phyloP scores from a whole-genome alignment of 2,329 filamentous ascomycete genomes.

The Xenoacremonium recifei region DNA sequence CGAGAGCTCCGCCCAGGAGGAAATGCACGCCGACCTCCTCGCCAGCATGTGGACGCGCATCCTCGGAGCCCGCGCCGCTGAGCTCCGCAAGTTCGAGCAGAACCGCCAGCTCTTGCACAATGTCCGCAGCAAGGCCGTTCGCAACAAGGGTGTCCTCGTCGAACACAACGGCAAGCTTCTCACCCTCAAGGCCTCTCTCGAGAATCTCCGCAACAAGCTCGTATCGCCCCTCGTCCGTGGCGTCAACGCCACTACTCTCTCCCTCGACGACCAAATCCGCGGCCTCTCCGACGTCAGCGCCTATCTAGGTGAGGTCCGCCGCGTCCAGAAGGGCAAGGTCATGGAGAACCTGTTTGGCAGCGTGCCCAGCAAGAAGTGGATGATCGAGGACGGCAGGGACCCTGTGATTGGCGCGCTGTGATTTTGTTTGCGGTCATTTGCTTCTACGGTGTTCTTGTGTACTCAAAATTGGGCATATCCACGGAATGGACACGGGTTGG shows the following conservation, averaged over 20 bases:
- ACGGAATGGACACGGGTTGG: not conserved
- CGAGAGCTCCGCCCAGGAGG: conserved; percentile 79
- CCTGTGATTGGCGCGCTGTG: conserved; percentile 16
- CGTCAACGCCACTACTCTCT: conserved; percentile 65
- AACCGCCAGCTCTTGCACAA: conserved; percentile 78
- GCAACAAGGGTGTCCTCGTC: conserved; percentile 82
- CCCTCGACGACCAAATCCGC: conserved; percentile 80
- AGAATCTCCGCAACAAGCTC: conserved; percentile 78
- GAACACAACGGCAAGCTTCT: conserved; percentile 84
- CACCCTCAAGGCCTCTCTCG: conserved; percentile 81
- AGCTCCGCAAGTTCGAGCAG: conserved; percentile 87
- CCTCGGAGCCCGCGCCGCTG: conserved; percentile 70
- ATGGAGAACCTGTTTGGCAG: conserved; percentile 75
- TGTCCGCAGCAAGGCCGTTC: conserved; percentile 78
- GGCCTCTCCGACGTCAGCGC: conserved; percentile 78
- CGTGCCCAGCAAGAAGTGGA: conserved; percentile 29
- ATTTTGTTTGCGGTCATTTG: not conserved
- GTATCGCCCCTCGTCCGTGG: conserved; percentile 79
- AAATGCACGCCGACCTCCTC: conserved; percentile 76
- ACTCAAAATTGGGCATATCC: conserved; percentile 1
- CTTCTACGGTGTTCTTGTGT: not conserved
- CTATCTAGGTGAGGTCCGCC: conserved; percentile 72
- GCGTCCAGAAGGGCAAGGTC: conserved; percentile 78
- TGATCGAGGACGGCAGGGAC: conserved; percentile 30
- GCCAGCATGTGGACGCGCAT: conserved; percentile 83